Evolutionary conservation across 2,329 filamentous ascomycete species (phyloP).

Genomic region (Diplodia mutila): DNA sequence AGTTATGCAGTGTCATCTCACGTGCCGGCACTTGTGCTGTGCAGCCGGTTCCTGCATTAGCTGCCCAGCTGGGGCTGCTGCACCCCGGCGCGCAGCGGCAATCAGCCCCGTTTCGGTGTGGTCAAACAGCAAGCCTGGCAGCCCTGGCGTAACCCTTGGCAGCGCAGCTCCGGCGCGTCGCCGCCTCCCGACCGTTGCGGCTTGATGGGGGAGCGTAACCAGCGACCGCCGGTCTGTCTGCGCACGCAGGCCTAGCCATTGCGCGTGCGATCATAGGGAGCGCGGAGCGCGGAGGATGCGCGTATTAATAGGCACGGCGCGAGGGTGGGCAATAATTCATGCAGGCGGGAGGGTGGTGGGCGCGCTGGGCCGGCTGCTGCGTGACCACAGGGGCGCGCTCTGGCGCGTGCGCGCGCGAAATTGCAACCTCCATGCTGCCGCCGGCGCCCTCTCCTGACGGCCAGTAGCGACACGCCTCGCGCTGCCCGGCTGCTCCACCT

Average conservation of each 20-base stretch:
- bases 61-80: neutral
- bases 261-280: neutral
- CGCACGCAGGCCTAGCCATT: neutral
- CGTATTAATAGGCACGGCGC: slow-evolving; percentile 22
- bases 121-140: neutral
- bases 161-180: neutral
- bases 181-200: slow-evolving; percentile 5
- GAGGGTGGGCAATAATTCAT: slow-evolving; percentile 22
- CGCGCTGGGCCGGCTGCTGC: slow-evolving; percentile 18
- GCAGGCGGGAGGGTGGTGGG: slow-evolving; percentile 6
- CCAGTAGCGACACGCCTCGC: slow-evolving; percentile 23
- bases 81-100: slow-evolving; percentile 14
- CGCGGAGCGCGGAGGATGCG: slow-evolving; percentile 18
- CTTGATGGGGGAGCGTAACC: neutral
- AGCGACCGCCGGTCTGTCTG: neutral
- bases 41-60: slow-evolving; percentile 20
- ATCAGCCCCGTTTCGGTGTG: neutral
- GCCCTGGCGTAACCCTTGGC: neutral
- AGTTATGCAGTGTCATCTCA: slow-evolving; percentile 5
- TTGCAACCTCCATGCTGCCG: slow-evolving; percentile 21
- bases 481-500: slow-evolving; percentile 23
- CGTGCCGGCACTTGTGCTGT: slow-evolving; percentile 8
- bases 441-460: slow-evolving; percentile 24
- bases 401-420: slow-evolving; percentile 5
- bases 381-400: neutral